Base-by-base conservation (phyloP, 441 rosid species). In the Cnidoscolus chayamansa region DNA sequence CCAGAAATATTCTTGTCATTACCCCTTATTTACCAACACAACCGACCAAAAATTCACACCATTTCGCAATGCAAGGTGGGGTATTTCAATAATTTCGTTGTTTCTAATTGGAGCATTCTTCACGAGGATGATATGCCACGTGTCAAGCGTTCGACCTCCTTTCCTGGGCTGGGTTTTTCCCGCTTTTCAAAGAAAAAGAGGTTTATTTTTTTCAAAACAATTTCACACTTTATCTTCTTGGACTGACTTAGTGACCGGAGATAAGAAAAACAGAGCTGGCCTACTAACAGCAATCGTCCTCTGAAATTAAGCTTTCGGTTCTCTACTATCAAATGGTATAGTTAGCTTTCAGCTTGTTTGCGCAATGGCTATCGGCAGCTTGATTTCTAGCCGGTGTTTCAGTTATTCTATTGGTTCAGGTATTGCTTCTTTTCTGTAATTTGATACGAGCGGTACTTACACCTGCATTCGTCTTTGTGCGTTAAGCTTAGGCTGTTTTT, bases 321-420 rank as follows among this genome's bases (percentile, higher is more conserved):
- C 53, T 35, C 35, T 50, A 43, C 59, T 69, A 57, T 68, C 75
- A 61, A 69, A 82, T 81, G 82, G 66, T 78, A 32, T 79, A 79
- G 7, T 30, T 62, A 66, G 54, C 70, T 73, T 43, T 20, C 6
- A 63, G 74, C 70, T 72, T 83, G 65, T 16, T 16, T 57, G 17
- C 73, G 65, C 73, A 78, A 94, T 94, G 98, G 91, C 92, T 63
- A 84, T 91, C 73, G 96, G 93, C 73, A 81, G 90, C 78, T 82
- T 95, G 80, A 81, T 91, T 84, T 87, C 93, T 31, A 84, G 79
- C 84, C 86, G 90, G 76, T 81, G 82, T 81, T 86, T 87, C 62
- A 87, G 89, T 78, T 86, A 86, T 63, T 86, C 85, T 77, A 78
- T 61, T 10, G 62, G 84, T 77, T 88, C 94, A 81, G 97, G 98